Base-by-base conservation (phyloP, 169 alveolate species). In the Plasmodium billcollinsi region DNA sequence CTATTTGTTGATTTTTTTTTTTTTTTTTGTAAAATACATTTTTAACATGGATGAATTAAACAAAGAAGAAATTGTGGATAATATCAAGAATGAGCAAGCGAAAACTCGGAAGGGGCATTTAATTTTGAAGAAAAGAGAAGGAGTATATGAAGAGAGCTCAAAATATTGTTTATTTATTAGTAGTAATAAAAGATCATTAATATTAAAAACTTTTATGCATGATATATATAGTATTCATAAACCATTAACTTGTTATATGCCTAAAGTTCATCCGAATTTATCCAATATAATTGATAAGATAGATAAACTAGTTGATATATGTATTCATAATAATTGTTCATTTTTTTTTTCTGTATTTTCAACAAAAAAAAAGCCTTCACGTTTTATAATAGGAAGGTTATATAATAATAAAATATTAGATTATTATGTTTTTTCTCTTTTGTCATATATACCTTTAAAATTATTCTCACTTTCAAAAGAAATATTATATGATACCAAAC, bases 201-300 rank as follows among this genome's bases (percentile, higher is more conserved):
- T 12, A 29, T 12, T 76, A 50, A 76, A 58, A 50, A 76, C 29
- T 12, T 76, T 76, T 56, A 63, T 76, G 78, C 78, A 76, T 5
- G 89, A 76, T 76, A 12, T 76, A 8, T 76, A 76, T 29, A 63
- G 24, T 3, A 6, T 76, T 7, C 70, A 65, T 4, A 76, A 76
- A 8, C 89, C 89, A 5, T 76, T 63, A 24, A 76, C 89, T 58
- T 76, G 89, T 43, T 76, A 76, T 58, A 76, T 76, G 89, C 89
- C 89, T 1, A 76, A 76, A 21, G 18, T 45, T 14, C 89, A 76
- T 65, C 49, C 45, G 1, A 24, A 76, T 6, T 50, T 76, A 43
- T 69, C 70, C 8, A 70, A 76, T 56, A 47, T 65, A 8, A 6
- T 29, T 14, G 66, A 69, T 12, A 76, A 76, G 24, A 39, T 76